Base-by-base conservation (phyloP, 306 rosid genomes). In the Senna siamea region DNA sequence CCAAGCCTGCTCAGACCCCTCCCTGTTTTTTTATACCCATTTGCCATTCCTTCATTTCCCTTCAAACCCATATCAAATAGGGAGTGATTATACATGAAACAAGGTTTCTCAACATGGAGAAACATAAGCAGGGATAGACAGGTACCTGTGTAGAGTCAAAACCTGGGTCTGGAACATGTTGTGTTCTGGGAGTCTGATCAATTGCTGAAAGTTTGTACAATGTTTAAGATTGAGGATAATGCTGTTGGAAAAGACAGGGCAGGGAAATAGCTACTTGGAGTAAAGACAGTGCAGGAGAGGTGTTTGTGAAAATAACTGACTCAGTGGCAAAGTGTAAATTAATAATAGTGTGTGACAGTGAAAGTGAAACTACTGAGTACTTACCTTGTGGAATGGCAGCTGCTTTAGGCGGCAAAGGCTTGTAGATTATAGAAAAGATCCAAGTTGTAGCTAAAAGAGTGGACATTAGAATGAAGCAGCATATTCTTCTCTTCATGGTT, bases 311-410 rank as follows among this genome's bases (percentile, higher is more conserved):
- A 53, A 75, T 41, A 12, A 74, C 17, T 34, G 34, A 62, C 28
- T 69, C 30, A 34, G 20, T 72, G 52, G 10, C 38, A 69, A 50
- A 2, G 48, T 73, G 58, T 19, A 51, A n/a, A 26, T 26, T 26
- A 26, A 26, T 26, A 26, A 1, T 12, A n/a, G 44, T 14, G 1
- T 32, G 28, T 12, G 40, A 37, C 1, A 37, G 40, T 37, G 40
- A 37, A 37, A 37, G 8, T 37, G 38, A n/a, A 63, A 9, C 20
- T 18, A 47, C 80, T 7, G 6, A 37, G 5, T 38, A 62, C 68
- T 64, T 17, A 82, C 86, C 86, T 82, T 74, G 83, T 69, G 72
- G 70, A 78, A 38, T 69, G 68, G 78, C 51, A 82, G 78, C 51
- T 57, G 30, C 75, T 41, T 64, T 38, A 2, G 56, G 58, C 15